Conservation (phyloP, 305 asterid genomes). For the Ilex paraguariensis region DNA sequence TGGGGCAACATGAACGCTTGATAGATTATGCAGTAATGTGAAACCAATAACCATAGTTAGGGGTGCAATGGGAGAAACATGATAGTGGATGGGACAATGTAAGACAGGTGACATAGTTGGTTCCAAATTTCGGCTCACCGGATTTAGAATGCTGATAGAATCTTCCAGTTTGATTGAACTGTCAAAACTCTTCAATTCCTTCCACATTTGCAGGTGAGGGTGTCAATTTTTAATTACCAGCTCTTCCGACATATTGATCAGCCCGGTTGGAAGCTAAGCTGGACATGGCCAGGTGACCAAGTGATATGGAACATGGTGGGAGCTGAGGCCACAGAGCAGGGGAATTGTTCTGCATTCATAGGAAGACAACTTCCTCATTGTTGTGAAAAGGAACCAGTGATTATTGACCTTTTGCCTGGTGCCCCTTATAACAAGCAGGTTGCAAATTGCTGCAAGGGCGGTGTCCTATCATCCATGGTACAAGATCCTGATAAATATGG, state of each 20-base stretch:
- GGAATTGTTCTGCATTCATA: slow-evolving; percentile 61
- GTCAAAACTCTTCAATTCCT: background rate
- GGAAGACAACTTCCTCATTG: slow-evolving; percentile 50
- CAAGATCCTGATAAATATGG: slow-evolving; percentile 38
- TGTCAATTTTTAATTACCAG: slow-evolving; percentile 65
- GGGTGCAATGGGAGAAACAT: too few relatives aligned
- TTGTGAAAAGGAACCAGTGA: slow-evolving; percentile 57
- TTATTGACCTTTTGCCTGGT: slow-evolving; percentile 72
- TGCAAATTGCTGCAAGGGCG: slow-evolving; percentile 69
- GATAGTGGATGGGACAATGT: too few relatives aligned
- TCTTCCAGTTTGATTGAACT: background rate
- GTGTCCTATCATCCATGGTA: slow-evolving; percentile 55
- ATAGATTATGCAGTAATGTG: too few relatives aligned
- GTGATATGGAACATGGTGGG: slow-evolving; percentile 66
- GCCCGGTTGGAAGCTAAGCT: slow-evolving; percentile 78
- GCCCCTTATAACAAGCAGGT: slow-evolving; percentile 46
- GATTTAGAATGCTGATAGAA: too few relatives aligned
- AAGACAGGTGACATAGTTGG: too few relatives aligned
- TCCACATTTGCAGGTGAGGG: slow-evolving; percentile 29
- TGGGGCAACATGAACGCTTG: too few relatives aligned
- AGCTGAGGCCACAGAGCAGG: slow-evolving; percentile 78
- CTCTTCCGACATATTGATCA: slow-evolving; percentile 62
- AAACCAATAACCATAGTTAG: too few relatives aligned
- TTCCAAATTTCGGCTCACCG: too few relatives aligned
- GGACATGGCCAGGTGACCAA: slow-evolving; percentile 59